Evolutionary conservation across 2,329 filamentous ascomycete genomes (phyloP).

Genomic region (Neodidymelliopsis sp.): DNA sequence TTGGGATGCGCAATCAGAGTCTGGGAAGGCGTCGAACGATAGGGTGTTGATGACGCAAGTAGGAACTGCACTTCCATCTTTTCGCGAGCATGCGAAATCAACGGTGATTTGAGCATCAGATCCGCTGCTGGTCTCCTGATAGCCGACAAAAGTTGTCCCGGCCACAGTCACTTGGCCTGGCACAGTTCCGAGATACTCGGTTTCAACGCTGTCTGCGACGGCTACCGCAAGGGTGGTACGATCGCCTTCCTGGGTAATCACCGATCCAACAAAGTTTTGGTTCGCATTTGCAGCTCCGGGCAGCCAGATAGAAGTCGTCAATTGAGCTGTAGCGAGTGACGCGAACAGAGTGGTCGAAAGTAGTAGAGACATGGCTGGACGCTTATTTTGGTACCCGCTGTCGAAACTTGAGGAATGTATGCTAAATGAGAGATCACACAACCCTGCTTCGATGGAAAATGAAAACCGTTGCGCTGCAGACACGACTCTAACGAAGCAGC

Average conservation of each 20-base stretch:
- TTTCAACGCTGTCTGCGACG: conserved; percentile 7
- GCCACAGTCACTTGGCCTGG: conserved; percentile 22
- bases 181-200: conserved; percentile 11
- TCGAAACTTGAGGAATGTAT: no score
- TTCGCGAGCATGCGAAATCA: conserved; percentile 19
- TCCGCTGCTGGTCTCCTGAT: conserved; percentile 17
- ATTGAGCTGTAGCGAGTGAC: conserved; percentile 29
- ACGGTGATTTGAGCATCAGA: conserved; percentile 16
- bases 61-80: conserved; percentile 17
- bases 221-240: conserved; percentile 29
- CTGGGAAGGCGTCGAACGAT: conserved; percentile 11
- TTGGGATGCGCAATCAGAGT: background rate
- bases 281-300: conserved; percentile 22
- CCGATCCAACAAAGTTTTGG: conserved; percentile 29
- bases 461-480: no score
- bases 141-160: conserved; percentile 30
- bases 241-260: conserved; percentile 29
- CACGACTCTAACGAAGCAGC: no score
- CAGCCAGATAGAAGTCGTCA: conserved; percentile 42
- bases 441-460: background rate
- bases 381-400: no score
- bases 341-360: conserved; percentile 31
- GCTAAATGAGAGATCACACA: background rate
- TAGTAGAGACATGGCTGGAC: conserved; percentile 31
- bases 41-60: conserved; percentile 25